phyloP scores from a whole-genome alignment of 108 stramenopile species.

The Mediolabrus comicus region DNA sequence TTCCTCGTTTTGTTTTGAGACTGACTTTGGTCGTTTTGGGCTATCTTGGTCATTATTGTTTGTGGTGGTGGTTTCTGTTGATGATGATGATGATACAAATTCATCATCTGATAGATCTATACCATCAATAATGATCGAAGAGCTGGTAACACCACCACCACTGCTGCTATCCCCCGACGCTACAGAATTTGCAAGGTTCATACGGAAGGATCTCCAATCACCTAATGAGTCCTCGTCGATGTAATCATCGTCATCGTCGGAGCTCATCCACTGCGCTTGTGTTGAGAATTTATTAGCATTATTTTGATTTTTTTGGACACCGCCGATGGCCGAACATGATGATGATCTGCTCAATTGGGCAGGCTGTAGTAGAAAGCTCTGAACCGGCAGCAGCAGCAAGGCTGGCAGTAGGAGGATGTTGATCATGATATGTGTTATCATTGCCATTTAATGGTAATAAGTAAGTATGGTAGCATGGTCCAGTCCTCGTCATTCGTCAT shows the following conservation, averaged over 20 bases:
- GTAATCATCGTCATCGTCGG: conserved; percentile 52
- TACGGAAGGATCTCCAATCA: conserved; percentile 70
- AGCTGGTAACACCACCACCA: neutral
- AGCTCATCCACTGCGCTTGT: neutral
- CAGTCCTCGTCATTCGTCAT: too few relatives aligned
- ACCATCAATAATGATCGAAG: conserved; percentile 17
- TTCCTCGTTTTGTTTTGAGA: conserved; percentile 61
- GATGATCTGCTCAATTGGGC: too few relatives aligned
- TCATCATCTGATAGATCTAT: conserved; percentile 13
- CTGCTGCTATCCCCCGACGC: neutral
- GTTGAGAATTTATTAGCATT: neutral
- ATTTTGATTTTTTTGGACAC: too few relatives aligned
- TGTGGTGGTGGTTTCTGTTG: neutral
- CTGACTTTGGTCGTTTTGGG: conserved; percentile 34
- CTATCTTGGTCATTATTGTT: neutral
- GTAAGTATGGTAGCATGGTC: too few relatives aligned
- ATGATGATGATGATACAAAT: neutral
- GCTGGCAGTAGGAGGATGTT: neutral
- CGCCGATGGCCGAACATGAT: neutral
- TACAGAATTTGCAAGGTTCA: conserved; percentile 37
- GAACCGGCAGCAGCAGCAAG: neutral
- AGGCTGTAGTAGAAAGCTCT: neutral
- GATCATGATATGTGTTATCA: too few relatives aligned
- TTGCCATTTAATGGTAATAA: too few relatives aligned
- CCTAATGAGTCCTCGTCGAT: conserved; percentile 53